These are phyloP conservation scores for Lentinula sp. DNA, from an alignment of 768 basidiomycete species.

Conservation along the genomic window DNA sequence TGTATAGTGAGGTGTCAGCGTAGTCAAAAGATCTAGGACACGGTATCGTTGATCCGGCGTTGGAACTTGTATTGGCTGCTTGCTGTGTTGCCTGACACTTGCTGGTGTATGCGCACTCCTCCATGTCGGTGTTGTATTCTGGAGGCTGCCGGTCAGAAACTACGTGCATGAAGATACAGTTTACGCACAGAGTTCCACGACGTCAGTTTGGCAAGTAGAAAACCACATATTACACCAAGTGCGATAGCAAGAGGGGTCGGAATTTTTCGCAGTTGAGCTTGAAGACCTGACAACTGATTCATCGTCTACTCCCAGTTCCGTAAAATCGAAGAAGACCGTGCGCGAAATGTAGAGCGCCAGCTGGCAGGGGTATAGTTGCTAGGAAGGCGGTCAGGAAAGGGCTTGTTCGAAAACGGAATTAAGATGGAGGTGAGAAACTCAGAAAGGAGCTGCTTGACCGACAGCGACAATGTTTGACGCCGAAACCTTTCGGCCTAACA, in stretches of 20 bases:
- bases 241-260: slow-evolving; percentile 52
- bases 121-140: slow-evolving; percentile 43
- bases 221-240: slow-evolving; percentile 57
- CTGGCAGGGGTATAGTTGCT: neutral
- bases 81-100: slow-evolving; percentile 44
- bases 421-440: neutral
- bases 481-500: neutral
- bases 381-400: neutral
- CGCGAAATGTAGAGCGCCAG: neutral
- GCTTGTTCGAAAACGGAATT: neutral
- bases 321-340: neutral
- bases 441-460: neutral
- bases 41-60: slow-evolving; percentile 80
- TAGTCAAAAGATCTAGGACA: slow-evolving; percentile 81
- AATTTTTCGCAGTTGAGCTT: slow-evolving; percentile 33
- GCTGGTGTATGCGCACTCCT: slow-evolving; percentile 46
- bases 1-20: slow-evolving; percentile 88
- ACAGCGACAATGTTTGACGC: neutral
- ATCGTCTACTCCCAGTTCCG: neutral
- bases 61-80: slow-evolving; percentile 67
- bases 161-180: neutral
- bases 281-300: neutral
- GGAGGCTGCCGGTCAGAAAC: neutral
- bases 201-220: slow-evolving; percentile 46
- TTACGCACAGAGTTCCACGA: slow-evolving; percentile 37